Conservation (phyloP, 495 filamentous ascomycete genomes). For the Diplogelasinospora grovesii region DNA sequence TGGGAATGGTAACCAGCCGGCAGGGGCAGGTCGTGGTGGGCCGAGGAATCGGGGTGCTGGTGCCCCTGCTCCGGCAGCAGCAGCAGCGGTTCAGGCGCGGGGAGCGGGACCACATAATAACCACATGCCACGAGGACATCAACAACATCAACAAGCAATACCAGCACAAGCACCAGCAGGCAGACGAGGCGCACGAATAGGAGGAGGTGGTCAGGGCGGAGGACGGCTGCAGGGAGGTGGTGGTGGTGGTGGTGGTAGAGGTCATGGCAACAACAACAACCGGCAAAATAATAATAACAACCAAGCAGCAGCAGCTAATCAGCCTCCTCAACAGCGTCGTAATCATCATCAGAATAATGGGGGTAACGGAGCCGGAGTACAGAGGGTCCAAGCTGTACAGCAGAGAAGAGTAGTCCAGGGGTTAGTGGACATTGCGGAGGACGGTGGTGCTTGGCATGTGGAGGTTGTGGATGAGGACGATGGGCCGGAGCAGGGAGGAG, state of each 20-base stretch:
- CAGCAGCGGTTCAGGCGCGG: constrained; percentile 23
- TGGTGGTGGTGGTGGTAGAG: constrained; percentile 8
- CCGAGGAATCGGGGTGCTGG: constrained; percentile 10
- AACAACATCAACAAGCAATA: constrained; percentile 5
- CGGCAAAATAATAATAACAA: constrained; percentile 30
- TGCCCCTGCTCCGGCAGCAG: constrained; percentile 14
- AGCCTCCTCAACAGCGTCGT: constrained; percentile 14
- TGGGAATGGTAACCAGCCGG: constrained; percentile 26
- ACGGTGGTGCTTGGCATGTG: no score
- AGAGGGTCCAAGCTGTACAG: no score
- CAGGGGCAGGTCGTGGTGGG: constrained; percentile 17
- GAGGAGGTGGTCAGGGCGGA: constrained; percentile 7
- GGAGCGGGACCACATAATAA: constrained; percentile 1
- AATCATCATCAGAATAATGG: constrained; percentile 17
- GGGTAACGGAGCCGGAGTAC: no score
- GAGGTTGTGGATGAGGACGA: constrained; percentile 4
- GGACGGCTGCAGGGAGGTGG: constrained; percentile 9
- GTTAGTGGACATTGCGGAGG: no score
- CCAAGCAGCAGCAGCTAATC: constrained; percentile 14
- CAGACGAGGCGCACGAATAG: not conserved
- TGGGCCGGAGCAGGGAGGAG: no score
- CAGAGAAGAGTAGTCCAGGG: no score
- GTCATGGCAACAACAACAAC: constrained; percentile 3
- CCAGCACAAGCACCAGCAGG: constrained; percentile 3
- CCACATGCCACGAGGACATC: constrained; percentile 7